phyloP scores from a whole-genome alignment of 2,329 filamentous ascomycete genomes.

The Penicillium sp. region DNA sequence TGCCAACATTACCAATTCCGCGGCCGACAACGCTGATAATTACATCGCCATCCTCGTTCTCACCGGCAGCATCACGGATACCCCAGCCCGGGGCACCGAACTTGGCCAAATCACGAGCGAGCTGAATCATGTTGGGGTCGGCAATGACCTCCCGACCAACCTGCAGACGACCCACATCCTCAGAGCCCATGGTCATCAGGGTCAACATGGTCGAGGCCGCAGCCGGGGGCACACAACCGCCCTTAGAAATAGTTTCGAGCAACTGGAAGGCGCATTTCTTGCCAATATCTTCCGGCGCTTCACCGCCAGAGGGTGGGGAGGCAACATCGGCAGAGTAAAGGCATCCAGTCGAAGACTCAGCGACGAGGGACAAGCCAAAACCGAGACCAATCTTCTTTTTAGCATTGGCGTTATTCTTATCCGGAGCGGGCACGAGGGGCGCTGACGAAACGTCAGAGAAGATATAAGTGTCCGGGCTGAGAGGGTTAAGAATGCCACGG shows the following conservation, averaged over 20 bases:
- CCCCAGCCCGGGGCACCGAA: slow-evolving; percentile 94
- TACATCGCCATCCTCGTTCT: slow-evolving; percentile 67
- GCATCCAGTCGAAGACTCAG: slow-evolving; percentile 84
- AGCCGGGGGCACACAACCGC: slow-evolving; percentile 75
- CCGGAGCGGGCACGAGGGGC: slow-evolving; percentile 65
- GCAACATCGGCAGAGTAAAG: slow-evolving; percentile 85
- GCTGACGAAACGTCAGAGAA: slow-evolving; percentile 68
- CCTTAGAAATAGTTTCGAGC: slow-evolving; percentile 76
- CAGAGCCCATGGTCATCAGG: slow-evolving; percentile 96
- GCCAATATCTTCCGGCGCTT: slow-evolving; percentile 87
- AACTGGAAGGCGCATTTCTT: slow-evolving; percentile 86
- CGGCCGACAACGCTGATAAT: slow-evolving; percentile 89
- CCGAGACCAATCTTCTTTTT: slow-evolving; percentile 75
- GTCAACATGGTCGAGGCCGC: slow-evolving; percentile 75
- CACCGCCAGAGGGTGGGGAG: slow-evolving; percentile 73
- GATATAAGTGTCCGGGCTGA: slow-evolving; percentile 88
- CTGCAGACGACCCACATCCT: slow-evolving; percentile 86
- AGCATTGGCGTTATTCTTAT: slow-evolving; percentile 61
- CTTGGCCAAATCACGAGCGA: slow-evolving; percentile 81
- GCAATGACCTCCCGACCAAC: slow-evolving; percentile 80
- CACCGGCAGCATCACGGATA: slow-evolving; percentile 70
- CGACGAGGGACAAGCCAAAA: slow-evolving; percentile 87
- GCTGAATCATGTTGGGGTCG: slow-evolving; percentile 73
- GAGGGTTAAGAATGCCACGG: slow-evolving; percentile 79
- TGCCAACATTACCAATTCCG: slow-evolving; percentile 91